Evolutionary conservation across 306 rosid genomes (phyloP), one percentile per base, ranked within the genome.

Genomic region (Mimosa bimucronata): DNA sequence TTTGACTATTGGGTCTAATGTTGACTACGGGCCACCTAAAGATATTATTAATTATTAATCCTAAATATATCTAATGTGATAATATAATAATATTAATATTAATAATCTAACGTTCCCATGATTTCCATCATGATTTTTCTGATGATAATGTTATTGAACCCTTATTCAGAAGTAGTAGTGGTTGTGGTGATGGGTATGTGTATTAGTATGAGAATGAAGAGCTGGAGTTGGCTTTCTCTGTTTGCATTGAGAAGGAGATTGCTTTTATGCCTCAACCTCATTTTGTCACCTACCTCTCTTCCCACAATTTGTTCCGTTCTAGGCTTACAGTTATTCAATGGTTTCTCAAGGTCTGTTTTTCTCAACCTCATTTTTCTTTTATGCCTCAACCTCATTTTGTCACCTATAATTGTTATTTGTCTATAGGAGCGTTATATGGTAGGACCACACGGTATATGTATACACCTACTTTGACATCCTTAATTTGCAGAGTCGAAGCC

Each of bases 261-360:
- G 41, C 68, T 67, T 81, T 65, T 66, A 19, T 83, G 79, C 89
- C 87, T 53, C 53, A 71, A 60, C 69, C 87, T 25, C 44, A 74
- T 48, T 89, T 79, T 48, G 7, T 28, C 28, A 77, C 71, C 40
- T 67, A 74, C 38, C 83, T 89, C 19, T 65, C 58, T 9, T 79
- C 78, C 2, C 68, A 81, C 29, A 29, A 79, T 52, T 72, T 89
- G 82, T 74, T 40, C n/a, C 19, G 50, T 85, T 15, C 86, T 66
- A 87, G 92, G 85, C 40, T 74, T 62, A 85, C 61, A 72, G 73
- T 76, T 26, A 85, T 82, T 64, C 89, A 83, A 72, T 87, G 90
- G 91, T 73, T 89, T 79, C 62, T 87, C 79, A 79, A 88, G 92
- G 92, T 89, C 21, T 37, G 81, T 69, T 4, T 65, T 14, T 48